Base-by-base conservation (phyloP, 768 basidiomycete species). In the Macrolepiota fuliginosa region DNA sequence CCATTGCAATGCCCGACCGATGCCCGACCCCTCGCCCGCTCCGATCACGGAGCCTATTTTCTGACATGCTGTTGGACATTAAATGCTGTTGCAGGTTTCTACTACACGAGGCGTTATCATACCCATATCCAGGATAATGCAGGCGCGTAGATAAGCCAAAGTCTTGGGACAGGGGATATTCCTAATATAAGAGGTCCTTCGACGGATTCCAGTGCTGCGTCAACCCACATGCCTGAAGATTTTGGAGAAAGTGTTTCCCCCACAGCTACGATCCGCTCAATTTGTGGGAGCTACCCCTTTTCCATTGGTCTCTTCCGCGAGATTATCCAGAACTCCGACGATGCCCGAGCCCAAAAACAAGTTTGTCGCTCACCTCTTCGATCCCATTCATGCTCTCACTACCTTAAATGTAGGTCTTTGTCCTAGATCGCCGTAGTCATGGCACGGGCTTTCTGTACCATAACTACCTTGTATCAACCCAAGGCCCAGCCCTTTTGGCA, bases 251-350 rank as follows among this genome's bases (percentile, higher is more conserved):
- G 56, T 9, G 64, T 67, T 7, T 62, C 67, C 11, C 66, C 65
- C 12, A 67, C 66, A 9, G 68, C 65, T 40, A 62, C 68, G 0
- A 64, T 71, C 6, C 69, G 71, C 3, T 69, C 68, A 3, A 78
- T 79, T 27, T 62, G 78, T 4, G 69, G 72, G 10, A 69, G 70
- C 3, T 80, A 80, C 62, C 76, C 78, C 1, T 77, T 76, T 53
- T 71, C 72, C 4, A 67, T 73, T 40, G 74, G 74, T 0, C 62
- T 79, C 9, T 65, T 79, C n/a, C 72, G 77, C 12, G 78, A 80
- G 56, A 62, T 77, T 12, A 54, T 80, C 0, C 77, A 78, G 64
- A 80, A 80, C 63, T 73, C 75, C 13, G 78, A 80, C 49, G 78
- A 80, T 62, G 76, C 77, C 0, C 63, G 65, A 25, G 78, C 77